These are phyloP conservation scores for Annulohypoxylon stygium DNA, from an alignment of 495 filamentous ascomycete species.

Conservation along the genomic window DNA sequence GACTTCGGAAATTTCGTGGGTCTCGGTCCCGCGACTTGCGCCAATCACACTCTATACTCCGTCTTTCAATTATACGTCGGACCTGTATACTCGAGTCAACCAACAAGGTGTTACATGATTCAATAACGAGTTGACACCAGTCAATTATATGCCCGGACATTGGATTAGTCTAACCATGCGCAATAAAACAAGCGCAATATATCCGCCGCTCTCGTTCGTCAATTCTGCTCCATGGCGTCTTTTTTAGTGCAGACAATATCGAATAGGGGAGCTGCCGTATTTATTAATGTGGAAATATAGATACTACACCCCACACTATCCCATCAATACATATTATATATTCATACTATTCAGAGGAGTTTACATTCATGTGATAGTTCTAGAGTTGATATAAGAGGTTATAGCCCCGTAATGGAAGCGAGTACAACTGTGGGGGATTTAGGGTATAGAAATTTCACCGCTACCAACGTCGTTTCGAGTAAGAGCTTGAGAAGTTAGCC, in stretches of 20 bases:
- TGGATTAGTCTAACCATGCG: neutral
- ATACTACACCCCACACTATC: neutral
- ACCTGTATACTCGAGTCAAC: conserved; percentile 21
- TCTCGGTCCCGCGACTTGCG: conserved; percentile 13
- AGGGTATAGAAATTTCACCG: neutral
- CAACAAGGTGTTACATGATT: conserved; percentile 25
- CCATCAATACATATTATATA: neutral
- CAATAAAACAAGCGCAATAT: neutral
- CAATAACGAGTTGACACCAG: conserved; percentile 18
- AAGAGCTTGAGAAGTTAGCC: neutral
- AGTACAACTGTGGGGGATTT: neutral
- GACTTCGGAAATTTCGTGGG: conserved; percentile 36
- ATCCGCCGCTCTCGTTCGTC: neutral
- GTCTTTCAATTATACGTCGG: conserved; percentile 11
- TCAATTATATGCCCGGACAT: neutral
- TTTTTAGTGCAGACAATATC: neutral
- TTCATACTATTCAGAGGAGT: neutral
- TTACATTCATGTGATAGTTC: neutral
- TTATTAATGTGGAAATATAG: neutral
- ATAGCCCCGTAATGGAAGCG: neutral
- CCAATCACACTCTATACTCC: conserved; percentile 27
- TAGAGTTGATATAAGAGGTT: neutral
- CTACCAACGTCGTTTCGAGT: neutral
- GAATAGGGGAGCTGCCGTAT: neutral
- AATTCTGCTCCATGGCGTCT: neutral